phyloP scores from a whole-genome alignment of 202 grass and related monocot genomes.

The Eragrostis tef region DNA sequence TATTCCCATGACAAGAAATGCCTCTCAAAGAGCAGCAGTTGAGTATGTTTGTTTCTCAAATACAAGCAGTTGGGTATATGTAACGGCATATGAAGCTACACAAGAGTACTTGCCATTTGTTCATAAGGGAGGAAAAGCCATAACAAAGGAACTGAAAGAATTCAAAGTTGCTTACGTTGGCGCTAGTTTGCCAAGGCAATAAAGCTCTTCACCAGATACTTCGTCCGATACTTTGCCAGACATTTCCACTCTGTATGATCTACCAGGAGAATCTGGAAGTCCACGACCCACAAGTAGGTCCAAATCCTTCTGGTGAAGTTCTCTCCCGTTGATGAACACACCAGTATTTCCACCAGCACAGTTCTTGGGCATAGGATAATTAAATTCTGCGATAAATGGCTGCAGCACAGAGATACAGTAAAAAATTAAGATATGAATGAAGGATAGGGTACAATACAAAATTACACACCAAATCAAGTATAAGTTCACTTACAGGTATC shows the following conservation, averaged over 20 bases:
- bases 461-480: not conserved
- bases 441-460: not conserved
- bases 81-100: not conserved
- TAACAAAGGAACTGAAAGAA: conserved; percentile 18
- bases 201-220: conserved; percentile 70
- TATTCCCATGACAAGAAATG: not conserved
- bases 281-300: conserved; percentile 69
- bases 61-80: not conserved
- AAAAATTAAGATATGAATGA: conserved; percentile 37
- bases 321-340: conserved; percentile 68
- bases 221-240: conserved; percentile 77
- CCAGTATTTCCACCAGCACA: conserved; percentile 66
- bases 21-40: not conserved
- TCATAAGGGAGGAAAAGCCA: not conserved
- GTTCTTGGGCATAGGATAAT: conserved; percentile 81
- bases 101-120: not conserved
- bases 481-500: conserved; percentile 62
- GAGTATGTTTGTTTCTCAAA: not conserved
- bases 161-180: conserved; percentile 61
- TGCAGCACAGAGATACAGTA: conserved; percentile 48
- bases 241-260: conserved; percentile 76
- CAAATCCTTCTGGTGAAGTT: conserved; percentile 79
- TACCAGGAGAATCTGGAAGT: conserved; percentile 54
- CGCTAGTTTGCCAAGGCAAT: conserved; percentile 81
- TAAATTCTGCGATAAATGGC: conserved; percentile 75